Evolutionary conservation across 345 rosid genomes (phyloP).

Genomic region (Pugionium dolabratum): DNA sequence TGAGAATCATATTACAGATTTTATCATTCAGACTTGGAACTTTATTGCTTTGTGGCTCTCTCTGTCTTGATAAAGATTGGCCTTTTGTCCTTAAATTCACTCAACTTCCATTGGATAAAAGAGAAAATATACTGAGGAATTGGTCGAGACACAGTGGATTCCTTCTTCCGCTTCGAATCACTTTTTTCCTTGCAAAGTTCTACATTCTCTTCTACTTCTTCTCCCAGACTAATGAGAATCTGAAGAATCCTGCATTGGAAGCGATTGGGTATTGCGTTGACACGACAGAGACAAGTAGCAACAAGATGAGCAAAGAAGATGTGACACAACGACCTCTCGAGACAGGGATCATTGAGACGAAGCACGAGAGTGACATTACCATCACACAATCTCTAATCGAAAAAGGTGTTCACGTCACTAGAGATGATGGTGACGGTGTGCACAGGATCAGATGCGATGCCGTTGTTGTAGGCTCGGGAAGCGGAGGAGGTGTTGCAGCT

Average conservation of each 20-base stretch:
- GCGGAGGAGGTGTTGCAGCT: constrained; percentile 69
- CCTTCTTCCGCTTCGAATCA: constrained; percentile 49
- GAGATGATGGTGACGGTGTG: constrained; percentile 31
- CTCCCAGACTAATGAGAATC: constrained; percentile 56
- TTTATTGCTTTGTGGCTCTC: constrained; percentile 61
- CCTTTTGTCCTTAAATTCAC: constrained; percentile 73
- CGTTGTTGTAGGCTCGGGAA: constrained; percentile 57
- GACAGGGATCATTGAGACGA: constrained; percentile 48
- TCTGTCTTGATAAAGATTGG: constrained; percentile 60
- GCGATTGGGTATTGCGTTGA: constrained; percentile 65
- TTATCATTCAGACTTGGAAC: constrained; percentile 72
- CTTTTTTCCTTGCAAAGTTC: constrained; percentile 55
- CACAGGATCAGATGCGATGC: constrained; percentile 56
- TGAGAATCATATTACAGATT: constrained; percentile 46
- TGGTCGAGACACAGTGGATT: constrained; percentile 53
- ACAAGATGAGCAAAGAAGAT: neutral
- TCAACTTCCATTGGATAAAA: constrained; percentile 55
- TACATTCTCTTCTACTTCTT: constrained; percentile 55
- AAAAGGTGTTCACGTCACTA: constrained; percentile 48
- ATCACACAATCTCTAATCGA: constrained; percentile 35
- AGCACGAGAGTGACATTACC: constrained; percentile 39
- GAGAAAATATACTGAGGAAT: constrained; percentile 54
- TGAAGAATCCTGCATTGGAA: constrained; percentile 58
- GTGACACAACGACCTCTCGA: constrained; percentile 44
- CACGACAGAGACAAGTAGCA: constrained; percentile 30